A percentile compares a stretch with the other conserved stretches of the same genome.
Evolutionary conservation across 2,329 filamentous ascomycete species (phyloP).

Genomic region (Colletotrichum karsti): DNA sequence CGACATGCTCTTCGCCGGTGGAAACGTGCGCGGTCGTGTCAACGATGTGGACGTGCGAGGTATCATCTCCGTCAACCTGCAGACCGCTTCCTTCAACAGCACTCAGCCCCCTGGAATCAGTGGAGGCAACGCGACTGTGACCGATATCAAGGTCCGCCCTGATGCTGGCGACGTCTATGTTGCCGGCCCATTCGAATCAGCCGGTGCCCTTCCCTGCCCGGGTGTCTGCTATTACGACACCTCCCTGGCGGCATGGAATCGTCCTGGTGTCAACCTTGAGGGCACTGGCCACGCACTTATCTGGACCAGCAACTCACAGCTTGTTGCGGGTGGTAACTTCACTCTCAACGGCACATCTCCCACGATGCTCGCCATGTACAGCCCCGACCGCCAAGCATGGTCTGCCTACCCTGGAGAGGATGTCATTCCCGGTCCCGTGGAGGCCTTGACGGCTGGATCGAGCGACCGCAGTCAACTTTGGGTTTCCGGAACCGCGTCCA

Average conservation of each 20-base stretch:
- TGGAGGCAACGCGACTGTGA: constrained; percentile 76
- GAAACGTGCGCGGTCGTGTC: constrained; percentile 77
- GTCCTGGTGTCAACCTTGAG: constrained; percentile 75
- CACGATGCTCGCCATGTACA: constrained; percentile 77
- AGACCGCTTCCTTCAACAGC: constrained; percentile 64
- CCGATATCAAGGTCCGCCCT: constrained; percentile 78
- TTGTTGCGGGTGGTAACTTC: constrained; percentile 83
- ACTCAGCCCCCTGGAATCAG: constrained; percentile 79
- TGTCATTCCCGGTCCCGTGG: constrained; percentile 81
- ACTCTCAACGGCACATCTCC: constrained; percentile 68
- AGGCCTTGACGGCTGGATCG: constrained; percentile 78
- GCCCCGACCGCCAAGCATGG: constrained; percentile 74
- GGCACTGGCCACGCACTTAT: constrained; percentile 77
- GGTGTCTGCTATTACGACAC: constrained; percentile 84
- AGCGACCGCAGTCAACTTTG: constrained; percentile 79
- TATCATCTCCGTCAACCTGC: constrained; percentile 82
- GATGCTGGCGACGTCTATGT: constrained; percentile 81
- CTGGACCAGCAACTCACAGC: constrained; percentile 77
- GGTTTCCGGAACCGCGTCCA: constrained; percentile 74
- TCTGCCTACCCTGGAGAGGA: constrained; percentile 67
- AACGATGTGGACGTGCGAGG: constrained; percentile 72
- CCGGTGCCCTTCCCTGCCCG: constrained; percentile 83
- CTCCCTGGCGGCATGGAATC: constrained; percentile 77
- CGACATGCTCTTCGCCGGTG: constrained; percentile 82
- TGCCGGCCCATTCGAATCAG: constrained; percentile 83